These are phyloP conservation scores for Suillus bovinus DNA, from an alignment of 768 basidiomycete species.

Conservation along the genomic window DNA sequence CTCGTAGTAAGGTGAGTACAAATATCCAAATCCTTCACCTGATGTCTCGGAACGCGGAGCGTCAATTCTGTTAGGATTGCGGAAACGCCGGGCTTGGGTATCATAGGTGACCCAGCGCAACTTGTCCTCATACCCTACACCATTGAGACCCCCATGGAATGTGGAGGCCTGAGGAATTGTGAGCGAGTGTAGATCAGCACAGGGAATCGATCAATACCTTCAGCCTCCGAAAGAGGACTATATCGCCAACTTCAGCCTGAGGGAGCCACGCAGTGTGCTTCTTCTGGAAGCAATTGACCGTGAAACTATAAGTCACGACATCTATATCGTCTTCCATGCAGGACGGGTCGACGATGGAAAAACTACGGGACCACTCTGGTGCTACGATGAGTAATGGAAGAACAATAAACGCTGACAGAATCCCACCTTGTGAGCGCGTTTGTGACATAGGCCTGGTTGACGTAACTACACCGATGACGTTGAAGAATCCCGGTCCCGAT, in stretches of 20 bases:
- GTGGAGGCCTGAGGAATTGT: slow-evolving; percentile 31
- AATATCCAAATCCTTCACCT: slow-evolving; percentile 38
- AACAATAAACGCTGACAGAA: not conserved
- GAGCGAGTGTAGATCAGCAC: not conserved
- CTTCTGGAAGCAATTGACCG: slow-evolving; percentile 54
- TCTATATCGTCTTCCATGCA: slow-evolving; percentile 32
- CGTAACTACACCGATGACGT: slow-evolving; percentile 35
- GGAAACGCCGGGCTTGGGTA: slow-evolving; percentile 35
- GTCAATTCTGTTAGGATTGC: slow-evolving; percentile 38
- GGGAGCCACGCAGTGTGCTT: slow-evolving; percentile 52
- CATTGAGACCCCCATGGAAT: slow-evolving; percentile 33
- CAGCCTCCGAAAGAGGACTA: slow-evolving; percentile 50
- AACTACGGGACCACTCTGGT: slow-evolving; percentile 46
- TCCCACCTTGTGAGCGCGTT: slow-evolving; percentile 31
- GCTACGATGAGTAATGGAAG: not conserved
- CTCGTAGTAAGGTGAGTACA: slow-evolving; percentile 46
- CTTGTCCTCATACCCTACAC: slow-evolving; percentile 46
- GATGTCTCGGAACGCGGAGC: slow-evolving; percentile 36
- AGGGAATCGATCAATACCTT: slow-evolving; percentile 39
- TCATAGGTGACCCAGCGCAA: slow-evolving; percentile 60
- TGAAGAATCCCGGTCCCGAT: slow-evolving; percentile 19
- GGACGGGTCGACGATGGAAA: slow-evolving; percentile 56
- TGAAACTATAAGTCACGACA: slow-evolving; percentile 17
- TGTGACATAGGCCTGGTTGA: slow-evolving; percentile 14
- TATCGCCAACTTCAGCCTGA: slow-evolving; percentile 43